Evolutionary conservation across 805 yeast species (phyloP), one percentile per base, ranked within the genome.

Genomic region (Nakazawaea populi): DNA sequence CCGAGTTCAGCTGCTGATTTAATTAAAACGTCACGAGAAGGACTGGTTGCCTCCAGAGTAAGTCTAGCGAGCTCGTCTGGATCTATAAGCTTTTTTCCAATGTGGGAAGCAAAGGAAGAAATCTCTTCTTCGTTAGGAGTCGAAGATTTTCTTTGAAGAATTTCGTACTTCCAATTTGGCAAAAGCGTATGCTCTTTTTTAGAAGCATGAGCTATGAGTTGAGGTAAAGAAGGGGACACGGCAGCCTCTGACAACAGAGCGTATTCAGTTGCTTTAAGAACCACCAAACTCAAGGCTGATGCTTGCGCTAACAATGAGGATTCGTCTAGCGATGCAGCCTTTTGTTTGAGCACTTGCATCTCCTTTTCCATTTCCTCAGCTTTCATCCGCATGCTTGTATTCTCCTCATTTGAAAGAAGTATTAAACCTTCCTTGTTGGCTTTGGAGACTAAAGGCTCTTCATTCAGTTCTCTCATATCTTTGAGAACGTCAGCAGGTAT

Each of bases 1-100:
- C 66, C 68, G 5, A 63, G 54, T 36, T 55, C 60, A 11, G 58
- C 55, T 0, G 76, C 72, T 46, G 63, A 60, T 14, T 63, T 63
- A 31, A 62, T 55, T n/a, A 75, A 53, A 38, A 62, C 61, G 0
- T 67, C 70, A 4, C 55, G 31, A 1, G 68, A 55, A 11, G 65
- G 64, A 3, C 36, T 36, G 4, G 36, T 4, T 5, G 48, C 34
- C 10, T 45, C 49, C 6, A 36, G 8, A 11, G 24, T 28, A 3
- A 50, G 24, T 6, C 48, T 35, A 12, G 36, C 37, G 18, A 51
- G 42, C 30, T 51, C 50, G 28, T 31, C 39, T 7, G 31, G 9
- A 5, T 42, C 45, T 5, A 51, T 29, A n/a, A 45, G 11, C 31
- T 14, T 36, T 49, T 49, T 18, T 47, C 56, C 30, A 6, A 30